Evolutionary conservation across 2,329 filamentous ascomycete genomes (phyloP), one percentile per base, ranked within the genome.

Genomic region (Colletotrichum brevisporum): DNA sequence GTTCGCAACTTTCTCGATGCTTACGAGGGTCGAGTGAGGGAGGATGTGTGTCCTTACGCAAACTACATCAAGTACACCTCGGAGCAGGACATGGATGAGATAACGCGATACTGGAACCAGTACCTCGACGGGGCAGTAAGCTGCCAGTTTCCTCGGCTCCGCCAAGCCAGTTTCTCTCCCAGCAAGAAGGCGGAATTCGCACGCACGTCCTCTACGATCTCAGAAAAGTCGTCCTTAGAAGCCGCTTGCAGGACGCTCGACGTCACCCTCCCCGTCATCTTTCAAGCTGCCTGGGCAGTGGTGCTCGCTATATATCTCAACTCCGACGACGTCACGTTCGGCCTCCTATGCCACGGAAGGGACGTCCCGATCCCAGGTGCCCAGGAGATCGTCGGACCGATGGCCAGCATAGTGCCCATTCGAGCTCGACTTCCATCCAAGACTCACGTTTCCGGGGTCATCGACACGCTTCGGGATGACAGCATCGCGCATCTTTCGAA

Each of bases 221-320:
- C 61, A 3, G 47, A 67, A 2, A 64, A 41, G 8, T 6, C 13
- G 0, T 4, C 4, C 2, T 15, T 68, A 1, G 48, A 50, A 5
- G 15, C 26, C 2, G 26, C 48, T 1, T 64, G 48, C 4, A 39
- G 61, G 4, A 43, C 31, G 4, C 47, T 84, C 0, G 89, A 90
- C 16, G 84, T 92, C n/a, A 94, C 93, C 0, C 78, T 96, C 12
- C 94, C 97, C 77, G 90, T 91, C 2, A 87, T 90, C 2, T 88
- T 93, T 0, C 92, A 97, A 77, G 91, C 90, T 2, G 88, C 93
- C 2, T 98, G 95, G 95, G 86, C 91, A 2, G 85, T 90, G 9
- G 75, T 97, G 0, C 83, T 98, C 0, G 85, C 92, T 0, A 88
- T 90, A 0, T 97, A 97, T 74, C 86, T 91, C 13, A 94, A 94